A percentile compares a stretch with the other conserved stretches of the same genome.
Evolutionary conservation across 495 filamentous ascomycete species (phyloP).

Genomic region (Penicillium pancosmium): DNA sequence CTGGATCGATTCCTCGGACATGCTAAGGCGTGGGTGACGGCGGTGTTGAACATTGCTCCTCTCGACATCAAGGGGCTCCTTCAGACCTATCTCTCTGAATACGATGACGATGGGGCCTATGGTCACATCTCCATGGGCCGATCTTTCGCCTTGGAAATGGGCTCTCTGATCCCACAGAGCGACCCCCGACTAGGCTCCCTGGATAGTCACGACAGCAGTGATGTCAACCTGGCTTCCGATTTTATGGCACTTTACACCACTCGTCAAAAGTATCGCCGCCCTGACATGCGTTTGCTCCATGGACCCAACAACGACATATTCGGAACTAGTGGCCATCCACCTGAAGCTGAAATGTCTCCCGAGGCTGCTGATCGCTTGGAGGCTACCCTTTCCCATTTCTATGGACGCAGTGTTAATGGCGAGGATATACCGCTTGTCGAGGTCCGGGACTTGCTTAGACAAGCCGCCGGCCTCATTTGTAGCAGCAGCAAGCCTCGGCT

Average conservation of each 20-base stretch:
- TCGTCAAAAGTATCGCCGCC: conserved; percentile 87
- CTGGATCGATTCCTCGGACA: conserved; percentile 74
- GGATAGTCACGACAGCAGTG: conserved; percentile 66
- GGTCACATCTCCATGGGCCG: conserved; percentile 91
- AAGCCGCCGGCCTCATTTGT: conserved; percentile 84
- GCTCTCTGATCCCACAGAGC: conserved; percentile 79
- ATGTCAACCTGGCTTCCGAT: conserved; percentile 88
- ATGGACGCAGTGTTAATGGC: conserved; percentile 65
- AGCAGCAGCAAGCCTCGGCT: conserved; percentile 70
- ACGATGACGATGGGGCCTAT: conserved; percentile 82
- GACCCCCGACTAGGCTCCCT: conserved; percentile 83
- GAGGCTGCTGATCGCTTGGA: conserved; percentile 34
- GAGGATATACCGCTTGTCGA: conserved; percentile 71
- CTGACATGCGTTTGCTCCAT: conserved; percentile 57
- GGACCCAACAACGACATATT: conserved; percentile 12
- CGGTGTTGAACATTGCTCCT: conserved; percentile 81
- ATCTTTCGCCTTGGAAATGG: conserved; percentile 94
- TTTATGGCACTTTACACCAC: conserved; percentile 98
- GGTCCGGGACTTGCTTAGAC: conserved; percentile 75
- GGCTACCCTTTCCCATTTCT: conserved; percentile 54
- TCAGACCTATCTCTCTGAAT: conserved; percentile 93
- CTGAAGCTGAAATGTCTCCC: conserved; percentile 9
- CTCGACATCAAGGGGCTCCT: conserved; percentile 93
- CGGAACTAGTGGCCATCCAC: conserved; percentile 18
- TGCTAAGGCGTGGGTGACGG: conserved; percentile 77